phyloP scores from a whole-genome alignment of 306 rosid genomes.

The Vigna mungo region DNA sequence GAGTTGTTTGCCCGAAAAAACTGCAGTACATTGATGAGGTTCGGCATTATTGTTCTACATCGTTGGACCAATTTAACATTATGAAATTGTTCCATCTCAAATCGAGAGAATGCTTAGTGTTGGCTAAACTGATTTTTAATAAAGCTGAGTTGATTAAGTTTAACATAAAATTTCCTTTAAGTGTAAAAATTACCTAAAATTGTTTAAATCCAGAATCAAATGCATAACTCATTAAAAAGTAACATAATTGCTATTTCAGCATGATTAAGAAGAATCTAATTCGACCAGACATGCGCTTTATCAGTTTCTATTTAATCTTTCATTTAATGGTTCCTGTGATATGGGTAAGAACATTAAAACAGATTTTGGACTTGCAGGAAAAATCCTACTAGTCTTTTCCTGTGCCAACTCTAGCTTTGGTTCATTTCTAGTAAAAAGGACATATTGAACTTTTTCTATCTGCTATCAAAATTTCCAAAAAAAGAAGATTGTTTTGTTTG shows the following conservation, averaged over 20 bases:
- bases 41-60: background rate
- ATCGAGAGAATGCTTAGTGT: background rate
- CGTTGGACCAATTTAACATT: background rate
- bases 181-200: too few relatives aligned
- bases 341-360: background rate
- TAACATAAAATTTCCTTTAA: too few relatives aligned
- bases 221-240: too few relatives aligned
- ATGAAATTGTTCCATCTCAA: constrained; percentile 29
- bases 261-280: too few relatives aligned
- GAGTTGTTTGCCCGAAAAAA: constrained; percentile 84
- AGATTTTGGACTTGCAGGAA: background rate
- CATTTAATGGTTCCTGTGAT: background rate
- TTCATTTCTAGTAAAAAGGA: constrained; percentile 31
- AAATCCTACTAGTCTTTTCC: background rate
- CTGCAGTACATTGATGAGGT: constrained; percentile 51
- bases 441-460: constrained; percentile 31
- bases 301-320: constrained; percentile 5
- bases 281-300: background rate
- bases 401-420: constrained; percentile 8
- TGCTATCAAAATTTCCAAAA: constrained; percentile 37
- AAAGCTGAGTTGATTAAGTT: too few relatives aligned
- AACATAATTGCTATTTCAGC: too few relatives aligned
- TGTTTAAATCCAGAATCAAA: too few relatives aligned
- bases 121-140: too few relatives aligned
- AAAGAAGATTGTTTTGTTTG: constrained; percentile 39